phyloP scores from a whole-genome alignment of 177 flowering plant species.

The Tripterygium wilfordii region DNA sequence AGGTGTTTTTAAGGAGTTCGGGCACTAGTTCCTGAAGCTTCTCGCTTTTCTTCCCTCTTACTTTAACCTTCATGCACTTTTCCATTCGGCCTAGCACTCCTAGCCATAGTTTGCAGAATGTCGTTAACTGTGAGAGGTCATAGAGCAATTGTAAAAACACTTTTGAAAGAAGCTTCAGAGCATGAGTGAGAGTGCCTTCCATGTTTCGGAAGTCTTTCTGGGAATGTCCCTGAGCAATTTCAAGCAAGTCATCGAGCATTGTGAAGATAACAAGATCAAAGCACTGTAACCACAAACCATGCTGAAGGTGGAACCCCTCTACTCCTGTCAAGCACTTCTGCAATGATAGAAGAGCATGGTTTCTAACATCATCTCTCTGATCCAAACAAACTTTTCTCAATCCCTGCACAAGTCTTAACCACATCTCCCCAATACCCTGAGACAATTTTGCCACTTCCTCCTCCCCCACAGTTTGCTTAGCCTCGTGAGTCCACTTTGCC shows the following conservation, averaged over 20 bases:
- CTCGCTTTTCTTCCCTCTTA: conserved; percentile 58
- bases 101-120: conserved; percentile 73
- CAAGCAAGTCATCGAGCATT: conserved; percentile 74
- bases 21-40: conserved; percentile 48
- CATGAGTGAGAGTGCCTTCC: conserved; percentile 66
- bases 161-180: conserved; percentile 64
- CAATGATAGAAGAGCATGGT: conserved; percentile 56
- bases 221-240: conserved; percentile 49
- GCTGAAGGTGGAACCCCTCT: conserved; percentile 47
- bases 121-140: conserved; percentile 38
- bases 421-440: conserved; percentile 84
- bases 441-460: conserved; percentile 44
- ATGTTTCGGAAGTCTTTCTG: conserved; percentile 62
- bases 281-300: conserved; percentile 62
- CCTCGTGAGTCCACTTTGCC: conserved; percentile 49
- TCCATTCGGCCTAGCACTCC: conserved; percentile 69
- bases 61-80: conserved; percentile 47
- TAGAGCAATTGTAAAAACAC: conserved; percentile 56
- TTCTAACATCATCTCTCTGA: conserved; percentile 80
- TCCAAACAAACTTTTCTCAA: conserved; percentile 70
- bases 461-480: conserved; percentile 47
- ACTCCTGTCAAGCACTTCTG: conserved; percentile 58
- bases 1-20: conserved; percentile 51
- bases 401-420: conserved; percentile 78
- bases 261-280: conserved; percentile 76